These are phyloP conservation scores for Cyberlindnera nakhonratchasimensis DNA, from an alignment of 805 yeast species.

Conservation along the genomic window DNA sequence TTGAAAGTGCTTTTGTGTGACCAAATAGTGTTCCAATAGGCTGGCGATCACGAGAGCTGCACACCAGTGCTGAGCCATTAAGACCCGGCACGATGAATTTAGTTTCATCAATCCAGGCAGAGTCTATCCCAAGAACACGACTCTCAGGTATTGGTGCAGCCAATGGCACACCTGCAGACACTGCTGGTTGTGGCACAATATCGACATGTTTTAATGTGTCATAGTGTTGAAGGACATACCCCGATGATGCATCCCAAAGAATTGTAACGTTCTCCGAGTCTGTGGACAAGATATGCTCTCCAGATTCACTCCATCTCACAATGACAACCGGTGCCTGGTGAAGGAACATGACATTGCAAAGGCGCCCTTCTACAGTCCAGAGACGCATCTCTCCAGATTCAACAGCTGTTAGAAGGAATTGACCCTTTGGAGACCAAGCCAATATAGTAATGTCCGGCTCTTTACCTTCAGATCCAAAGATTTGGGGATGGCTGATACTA, in stretches of 20 bases:
- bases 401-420: slow-evolving; percentile 57
- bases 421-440: slow-evolving; percentile 69
- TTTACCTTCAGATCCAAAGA: slow-evolving; percentile 16
- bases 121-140: slow-evolving; percentile 45
- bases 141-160: slow-evolving; percentile 8
- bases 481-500: slow-evolving; percentile 33
- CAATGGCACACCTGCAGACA: slow-evolving; percentile 23
- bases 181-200: background rate
- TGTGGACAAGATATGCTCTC: slow-evolving; percentile 52
- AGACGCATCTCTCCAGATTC: slow-evolving; percentile 70
- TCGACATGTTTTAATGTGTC: slow-evolving; percentile 28
- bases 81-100: slow-evolving; percentile 71
- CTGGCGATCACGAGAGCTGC: slow-evolving; percentile 43
- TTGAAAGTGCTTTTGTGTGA: slow-evolving; percentile 56
- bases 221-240: slow-evolving; percentile 45
- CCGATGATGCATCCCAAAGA: slow-evolving; percentile 65
- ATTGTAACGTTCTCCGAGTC: slow-evolving; percentile 53
- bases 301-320: slow-evolving; percentile 58
- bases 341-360: slow-evolving; percentile 50
- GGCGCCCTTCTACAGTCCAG: slow-evolving; percentile 73
- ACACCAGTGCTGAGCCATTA: slow-evolving; percentile 51
- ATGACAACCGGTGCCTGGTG: slow-evolving; percentile 54
- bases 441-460: slow-evolving; percentile 32
- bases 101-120: slow-evolving; percentile 68
- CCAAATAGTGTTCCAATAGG: slow-evolving; percentile 58